phyloP scores from a whole-genome alignment of 1,284 basidiomycete genomes.

The Puccinia triticina region DNA sequence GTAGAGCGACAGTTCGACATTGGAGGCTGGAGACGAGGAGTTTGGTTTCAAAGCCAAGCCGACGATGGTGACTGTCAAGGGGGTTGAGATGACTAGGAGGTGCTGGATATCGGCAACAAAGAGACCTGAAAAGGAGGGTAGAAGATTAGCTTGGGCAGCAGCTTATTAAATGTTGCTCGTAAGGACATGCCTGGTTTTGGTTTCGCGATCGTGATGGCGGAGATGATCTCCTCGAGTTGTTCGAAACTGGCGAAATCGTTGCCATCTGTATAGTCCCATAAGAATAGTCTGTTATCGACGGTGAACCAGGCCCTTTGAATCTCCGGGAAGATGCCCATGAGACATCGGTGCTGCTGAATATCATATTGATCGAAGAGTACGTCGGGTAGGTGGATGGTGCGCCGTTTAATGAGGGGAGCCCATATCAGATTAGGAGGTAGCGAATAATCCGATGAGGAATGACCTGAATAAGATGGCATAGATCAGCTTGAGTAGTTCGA shows the following conservation, averaged over 20 bases:
- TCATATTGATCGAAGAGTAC: slow-evolving; percentile 78
- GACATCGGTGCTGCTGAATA: slow-evolving; percentile 58
- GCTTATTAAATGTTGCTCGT: too few species aligned
- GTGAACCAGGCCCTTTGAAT: slow-evolving; percentile 95
- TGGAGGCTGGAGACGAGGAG: slow-evolving; percentile 57
- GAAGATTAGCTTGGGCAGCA: background rate
- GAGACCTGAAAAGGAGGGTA: slow-evolving; percentile 63
- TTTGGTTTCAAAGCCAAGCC: slow-evolving; percentile 72
- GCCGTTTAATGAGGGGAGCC: slow-evolving; percentile 77
- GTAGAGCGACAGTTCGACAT: slow-evolving; percentile 81
- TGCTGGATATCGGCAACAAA: slow-evolving; percentile 91
- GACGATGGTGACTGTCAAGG: slow-evolving; percentile 78
- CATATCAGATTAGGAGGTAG: slow-evolving; percentile 75
- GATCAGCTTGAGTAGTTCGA: background rate
- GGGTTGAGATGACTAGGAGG: slow-evolving; percentile 87
- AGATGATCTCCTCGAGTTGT: slow-evolving; percentile 87
- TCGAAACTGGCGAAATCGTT: slow-evolving; percentile 86
- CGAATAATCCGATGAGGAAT: slow-evolving; percentile 65
- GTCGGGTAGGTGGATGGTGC: slow-evolving; percentile 78
- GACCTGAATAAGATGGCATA: slow-evolving; percentile 40
- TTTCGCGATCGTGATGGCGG: slow-evolving; percentile 64
- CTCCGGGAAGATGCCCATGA: slow-evolving; percentile 88
- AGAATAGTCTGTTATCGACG: slow-evolving; percentile 87
- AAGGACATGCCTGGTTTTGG: slow-evolving; percentile 55
- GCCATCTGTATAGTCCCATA: slow-evolving; percentile 97